Conservation (phyloP, 2,329 filamentous ascomycete genomes). For the Arthrobotrys pseudoclavata region DNA sequence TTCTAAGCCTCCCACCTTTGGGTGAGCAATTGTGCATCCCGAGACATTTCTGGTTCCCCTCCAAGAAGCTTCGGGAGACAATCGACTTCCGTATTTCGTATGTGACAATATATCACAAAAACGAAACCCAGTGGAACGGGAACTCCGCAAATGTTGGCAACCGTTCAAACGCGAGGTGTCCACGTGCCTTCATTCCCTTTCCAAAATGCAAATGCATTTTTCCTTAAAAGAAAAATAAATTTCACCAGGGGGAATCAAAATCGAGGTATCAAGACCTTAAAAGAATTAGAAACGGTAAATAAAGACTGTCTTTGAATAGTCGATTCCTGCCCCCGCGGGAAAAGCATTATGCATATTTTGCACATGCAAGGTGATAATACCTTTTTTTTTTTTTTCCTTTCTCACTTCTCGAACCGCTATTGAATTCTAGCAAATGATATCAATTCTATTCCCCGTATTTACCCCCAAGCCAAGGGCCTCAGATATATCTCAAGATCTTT, state of each 20-base stretch:
- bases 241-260: neutral
- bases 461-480: slow-evolving; percentile 32
- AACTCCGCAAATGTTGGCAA: slow-evolving; percentile 26
- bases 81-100: slow-evolving; percentile 24
- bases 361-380: slow-evolving; percentile 24
- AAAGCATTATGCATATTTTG: slow-evolving; percentile 19
- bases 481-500: slow-evolving; percentile 15
- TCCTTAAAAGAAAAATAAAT: neutral
- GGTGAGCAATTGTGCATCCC: slow-evolving; percentile 18
- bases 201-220: neutral
- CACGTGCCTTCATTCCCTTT: slow-evolving; percentile 21
- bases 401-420: neutral
- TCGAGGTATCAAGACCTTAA: neutral
- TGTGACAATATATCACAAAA: neutral
- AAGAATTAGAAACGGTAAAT: neutral
- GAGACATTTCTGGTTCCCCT: slow-evolving; percentile 18
- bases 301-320: slow-evolving; percentile 19
- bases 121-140: slow-evolving; percentile 4
- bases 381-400: slow-evolving; percentile 5
- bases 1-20: slow-evolving; percentile 43
- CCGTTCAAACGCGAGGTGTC: slow-evolving; percentile 16
- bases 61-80: neutral
- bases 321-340: slow-evolving; percentile 14
- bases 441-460: slow-evolving; percentile 14
- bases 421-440: slow-evolving; percentile 18